phyloP scores from a whole-genome alignment of 1,284 basidiomycete species.

The Puccinia horiana region DNA sequence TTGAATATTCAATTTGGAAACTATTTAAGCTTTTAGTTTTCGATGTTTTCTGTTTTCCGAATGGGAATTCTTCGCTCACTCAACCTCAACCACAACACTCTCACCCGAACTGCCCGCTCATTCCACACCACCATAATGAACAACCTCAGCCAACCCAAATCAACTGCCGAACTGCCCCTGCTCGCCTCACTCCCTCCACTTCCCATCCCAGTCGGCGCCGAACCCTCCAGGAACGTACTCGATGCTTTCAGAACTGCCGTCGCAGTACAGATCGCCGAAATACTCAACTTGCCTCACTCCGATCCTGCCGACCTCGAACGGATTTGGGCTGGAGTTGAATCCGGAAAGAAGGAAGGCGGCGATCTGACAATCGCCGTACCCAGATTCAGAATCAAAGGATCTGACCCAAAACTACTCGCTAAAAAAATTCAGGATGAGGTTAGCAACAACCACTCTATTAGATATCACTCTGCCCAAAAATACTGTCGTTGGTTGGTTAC shows the following conservation, averaged over 20 bases:
- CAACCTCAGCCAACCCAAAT: not conserved
- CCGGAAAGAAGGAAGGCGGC: constrained; percentile 78
- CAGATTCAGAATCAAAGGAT: constrained; percentile 76
- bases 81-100: not conserved
- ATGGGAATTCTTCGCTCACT: no score
- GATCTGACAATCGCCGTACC: constrained; percentile 92
- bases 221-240: constrained; percentile 71
- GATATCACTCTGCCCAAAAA: not conserved
- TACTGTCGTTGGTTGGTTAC: not conserved
- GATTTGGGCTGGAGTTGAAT: constrained; percentile 80
- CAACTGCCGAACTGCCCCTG: constrained; percentile 62
- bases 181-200: constrained; percentile 57
- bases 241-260: constrained; percentile 84
- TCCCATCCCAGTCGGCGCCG: constrained; percentile 59
- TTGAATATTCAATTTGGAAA: no score
- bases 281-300: constrained; percentile 63
- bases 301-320: constrained; percentile 68
- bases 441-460: constrained; percentile 56
- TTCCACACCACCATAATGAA: not conserved
- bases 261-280: constrained; percentile 73
- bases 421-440: constrained; percentile 74
- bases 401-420: constrained; percentile 77
- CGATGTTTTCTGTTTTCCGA: no score
- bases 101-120: not conserved
- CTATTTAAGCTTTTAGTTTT: no score